Evolutionary conservation across 208 protist genomes (phyloP).

Genomic region (Angomonas desouzai): DNA sequence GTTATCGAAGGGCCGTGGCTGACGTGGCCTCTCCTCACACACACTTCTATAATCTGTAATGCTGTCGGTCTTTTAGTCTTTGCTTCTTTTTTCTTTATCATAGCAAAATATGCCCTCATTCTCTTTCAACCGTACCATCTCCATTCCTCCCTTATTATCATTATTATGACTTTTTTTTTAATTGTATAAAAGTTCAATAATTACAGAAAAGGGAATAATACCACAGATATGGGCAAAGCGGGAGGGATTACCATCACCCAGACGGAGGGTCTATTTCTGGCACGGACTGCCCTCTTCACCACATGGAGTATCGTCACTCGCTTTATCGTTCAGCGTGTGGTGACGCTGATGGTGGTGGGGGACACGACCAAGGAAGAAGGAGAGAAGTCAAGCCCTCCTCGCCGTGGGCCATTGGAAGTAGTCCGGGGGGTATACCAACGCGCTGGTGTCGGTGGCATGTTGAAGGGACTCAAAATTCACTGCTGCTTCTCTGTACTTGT

Average conservation of each 20-base stretch:
- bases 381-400: not conserved
- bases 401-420: not conserved
- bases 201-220: not conserved
- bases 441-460: not conserved
- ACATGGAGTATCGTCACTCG: not conserved
- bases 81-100: too few relatives aligned
- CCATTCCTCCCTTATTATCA: too few relatives aligned
- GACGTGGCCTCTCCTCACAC: not conserved
- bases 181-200: too few relatives aligned
- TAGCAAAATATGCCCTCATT: too few relatives aligned
- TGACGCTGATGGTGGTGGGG: not conserved
- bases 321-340: not conserved
- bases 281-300: not conserved
- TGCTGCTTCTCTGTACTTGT: not conserved
- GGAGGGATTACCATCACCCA: constrained; percentile 1
- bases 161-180: too few relatives aligned
- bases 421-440: not conserved
- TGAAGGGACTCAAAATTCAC: not conserved
- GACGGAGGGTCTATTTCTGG: not conserved
- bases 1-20: too few relatives aligned
- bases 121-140: too few relatives aligned
- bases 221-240: not conserved
- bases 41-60: too few relatives aligned
- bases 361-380: not conserved
- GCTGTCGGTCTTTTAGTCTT: too few relatives aligned